phyloP scores from a whole-genome alignment of 1,139 yeast genomes.

The Waltiozyma sp. region DNA sequence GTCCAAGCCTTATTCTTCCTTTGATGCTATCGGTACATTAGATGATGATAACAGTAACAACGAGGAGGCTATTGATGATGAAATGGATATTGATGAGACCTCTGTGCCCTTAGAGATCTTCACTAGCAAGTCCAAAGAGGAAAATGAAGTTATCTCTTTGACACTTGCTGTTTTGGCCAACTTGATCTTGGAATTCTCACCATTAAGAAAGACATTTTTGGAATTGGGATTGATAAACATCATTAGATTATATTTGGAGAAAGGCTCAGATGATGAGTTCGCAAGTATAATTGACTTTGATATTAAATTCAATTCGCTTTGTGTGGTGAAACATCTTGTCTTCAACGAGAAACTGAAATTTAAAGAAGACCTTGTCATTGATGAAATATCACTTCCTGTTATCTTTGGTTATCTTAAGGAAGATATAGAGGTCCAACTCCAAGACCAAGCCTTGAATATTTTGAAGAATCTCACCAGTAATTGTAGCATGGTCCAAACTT shows the following conservation, averaged over 20 bases:
- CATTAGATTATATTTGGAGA: background rate
- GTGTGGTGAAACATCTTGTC: constrained; percentile 47
- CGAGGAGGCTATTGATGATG: background rate
- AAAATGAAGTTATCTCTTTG: constrained; percentile 33
- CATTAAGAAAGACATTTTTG: constrained; percentile 32
- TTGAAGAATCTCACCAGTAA: constrained; percentile 61
- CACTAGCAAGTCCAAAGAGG: constrained; percentile 18
- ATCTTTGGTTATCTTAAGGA: constrained; percentile 36
- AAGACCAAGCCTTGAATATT: constrained; percentile 62
- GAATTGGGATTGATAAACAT: background rate
- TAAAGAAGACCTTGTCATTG: constrained; percentile 23
- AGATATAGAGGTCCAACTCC: constrained; percentile 35
- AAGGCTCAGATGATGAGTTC: constrained; percentile 39
- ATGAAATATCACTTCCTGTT: constrained; percentile 37
- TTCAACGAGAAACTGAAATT: constrained; percentile 24
- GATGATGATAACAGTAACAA: constrained; percentile 8
- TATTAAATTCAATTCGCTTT: constrained; percentile 37
- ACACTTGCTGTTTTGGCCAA: constrained; percentile 67
- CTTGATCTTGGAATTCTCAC: constrained; percentile 69
- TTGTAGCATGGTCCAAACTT: background rate
- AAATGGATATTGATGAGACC: background rate
- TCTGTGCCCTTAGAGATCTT: background rate
- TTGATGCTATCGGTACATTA: background rate
- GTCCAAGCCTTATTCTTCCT: background rate
- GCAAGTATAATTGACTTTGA: background rate